These are phyloP conservation scores for Colletotrichum sp. DNA, from an alignment of 2,329 filamentous ascomycete species.

Conservation along the genomic window DNA sequence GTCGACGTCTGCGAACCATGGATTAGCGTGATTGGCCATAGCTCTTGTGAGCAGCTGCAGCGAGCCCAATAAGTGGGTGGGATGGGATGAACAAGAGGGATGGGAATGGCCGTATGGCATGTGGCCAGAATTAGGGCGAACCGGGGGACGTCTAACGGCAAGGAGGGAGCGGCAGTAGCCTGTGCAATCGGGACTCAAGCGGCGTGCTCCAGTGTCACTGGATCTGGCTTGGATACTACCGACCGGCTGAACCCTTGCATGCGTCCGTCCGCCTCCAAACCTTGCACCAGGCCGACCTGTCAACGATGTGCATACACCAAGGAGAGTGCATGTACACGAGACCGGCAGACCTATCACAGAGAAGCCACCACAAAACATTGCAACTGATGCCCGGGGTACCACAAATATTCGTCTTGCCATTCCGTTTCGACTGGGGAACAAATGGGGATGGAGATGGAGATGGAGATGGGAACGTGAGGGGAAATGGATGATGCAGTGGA, in stretches of 20 bases:
- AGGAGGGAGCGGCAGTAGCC: slow-evolving; percentile 19
- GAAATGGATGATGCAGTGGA: not conserved
- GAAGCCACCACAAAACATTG: not conserved
- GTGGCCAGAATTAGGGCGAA: slow-evolving; percentile 16
- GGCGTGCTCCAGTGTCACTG: slow-evolving; percentile 19
- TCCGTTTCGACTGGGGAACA: not conserved
- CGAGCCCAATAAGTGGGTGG: slow-evolving; percentile 17
- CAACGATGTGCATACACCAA: not conserved
- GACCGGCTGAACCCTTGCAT: slow-evolving; percentile 24
- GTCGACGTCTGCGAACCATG: slow-evolving; percentile 17
- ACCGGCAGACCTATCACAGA: not conserved
- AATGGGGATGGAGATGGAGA: not conserved
- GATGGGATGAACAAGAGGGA: slow-evolving; percentile 16
- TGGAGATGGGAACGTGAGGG: not conserved
- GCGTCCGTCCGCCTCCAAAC: slow-evolving; percentile 15
- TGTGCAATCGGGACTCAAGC: slow-evolving; percentile 22
- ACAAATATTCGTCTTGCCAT: not conserved
- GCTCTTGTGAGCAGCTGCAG: slow-evolving; percentile 14
- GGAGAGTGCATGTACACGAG: not conserved
- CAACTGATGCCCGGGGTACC: not conserved
- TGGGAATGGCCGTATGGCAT: slow-evolving; percentile 15
- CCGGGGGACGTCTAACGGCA: slow-evolving; percentile 19
- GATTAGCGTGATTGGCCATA: slow-evolving; percentile 24
- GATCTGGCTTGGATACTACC: slow-evolving; percentile 19
- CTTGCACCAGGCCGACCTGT: slow-evolving; percentile 17